Evolutionary conservation across 768 basidiomycete species (phyloP).

Genomic region (Leccinum uliginosum): DNA sequence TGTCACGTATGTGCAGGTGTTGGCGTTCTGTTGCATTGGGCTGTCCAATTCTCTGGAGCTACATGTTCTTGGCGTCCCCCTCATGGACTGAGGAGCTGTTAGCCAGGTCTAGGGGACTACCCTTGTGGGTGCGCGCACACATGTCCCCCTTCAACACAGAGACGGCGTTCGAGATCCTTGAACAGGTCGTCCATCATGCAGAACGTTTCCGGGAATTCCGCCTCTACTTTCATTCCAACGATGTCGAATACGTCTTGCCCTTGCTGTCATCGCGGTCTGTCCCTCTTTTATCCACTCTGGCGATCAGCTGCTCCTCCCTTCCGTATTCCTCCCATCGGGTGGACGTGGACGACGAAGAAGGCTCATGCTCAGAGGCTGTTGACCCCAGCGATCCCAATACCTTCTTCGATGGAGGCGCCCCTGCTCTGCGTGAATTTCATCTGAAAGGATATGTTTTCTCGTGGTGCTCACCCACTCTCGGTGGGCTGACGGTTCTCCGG

Average conservation of each 20-base stretch:
- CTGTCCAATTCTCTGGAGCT: neutral
- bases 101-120: neutral
- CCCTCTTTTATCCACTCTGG: neutral
- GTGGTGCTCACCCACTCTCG: neutral
- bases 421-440: neutral
- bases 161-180: neutral
- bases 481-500: neutral
- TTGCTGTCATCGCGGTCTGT: neutral
- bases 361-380: neutral
- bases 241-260: neutral
- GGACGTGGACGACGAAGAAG: neutral
- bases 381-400: neutral
- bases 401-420: neutral
- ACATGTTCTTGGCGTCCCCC: neutral
- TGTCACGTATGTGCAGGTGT: neutral
- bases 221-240: neutral
- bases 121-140: neutral
- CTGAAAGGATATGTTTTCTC: neutral
- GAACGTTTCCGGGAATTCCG: neutral
- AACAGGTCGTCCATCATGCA: neutral
- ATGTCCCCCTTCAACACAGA: neutral
- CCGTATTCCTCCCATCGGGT: neutral
- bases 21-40: neutral
- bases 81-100: neutral
- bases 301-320: neutral